Evolutionary conservation across 805 yeast genomes (phyloP).

Genomic region (Schwanniomyces sp.): DNA sequence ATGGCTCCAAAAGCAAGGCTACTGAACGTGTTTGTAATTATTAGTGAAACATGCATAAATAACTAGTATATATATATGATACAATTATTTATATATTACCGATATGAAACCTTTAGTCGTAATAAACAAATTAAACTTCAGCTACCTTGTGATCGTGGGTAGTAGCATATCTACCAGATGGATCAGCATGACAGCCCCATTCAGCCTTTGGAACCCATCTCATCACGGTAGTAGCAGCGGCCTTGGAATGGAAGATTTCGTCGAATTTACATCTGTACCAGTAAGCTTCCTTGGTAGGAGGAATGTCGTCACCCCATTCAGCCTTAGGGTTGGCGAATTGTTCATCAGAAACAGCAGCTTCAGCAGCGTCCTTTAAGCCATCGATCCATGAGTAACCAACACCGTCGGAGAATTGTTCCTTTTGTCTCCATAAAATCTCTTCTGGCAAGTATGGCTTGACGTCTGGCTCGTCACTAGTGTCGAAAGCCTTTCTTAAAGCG

Average conservation of each 20-base stretch:
- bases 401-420: conserved; percentile 99
- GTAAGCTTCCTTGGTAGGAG: conserved; percentile 98
- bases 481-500: conserved; percentile 96
- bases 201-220: conserved; percentile 99
- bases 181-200: conserved; percentile 99
- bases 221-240: conserved; percentile 96
- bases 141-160: conserved; percentile 66
- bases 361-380: conserved; percentile 94
- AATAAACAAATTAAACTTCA: conserved; percentile 5
- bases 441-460: conserved; percentile 88
- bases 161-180: conserved; percentile 95
- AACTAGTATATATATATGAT: not conserved
- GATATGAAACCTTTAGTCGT: not conserved
- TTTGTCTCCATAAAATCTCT: conserved; percentile 98
- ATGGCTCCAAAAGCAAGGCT: conserved; percentile 38
- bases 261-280: conserved; percentile 98
- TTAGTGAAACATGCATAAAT: not conserved
- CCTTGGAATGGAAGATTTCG: conserved; percentile 79
- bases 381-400: conserved; percentile 99
- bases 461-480: conserved; percentile 79
- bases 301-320: conserved; percentile 94
- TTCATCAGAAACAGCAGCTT: conserved; percentile 82
- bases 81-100: not conserved
- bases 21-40: not conserved
- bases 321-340: conserved; percentile 87